Evolutionary conservation across 2,329 filamentous ascomycete genomes (phyloP), one percentile per base, ranked within the genome.

Genomic region (Mollisia scopiformis): DNA sequence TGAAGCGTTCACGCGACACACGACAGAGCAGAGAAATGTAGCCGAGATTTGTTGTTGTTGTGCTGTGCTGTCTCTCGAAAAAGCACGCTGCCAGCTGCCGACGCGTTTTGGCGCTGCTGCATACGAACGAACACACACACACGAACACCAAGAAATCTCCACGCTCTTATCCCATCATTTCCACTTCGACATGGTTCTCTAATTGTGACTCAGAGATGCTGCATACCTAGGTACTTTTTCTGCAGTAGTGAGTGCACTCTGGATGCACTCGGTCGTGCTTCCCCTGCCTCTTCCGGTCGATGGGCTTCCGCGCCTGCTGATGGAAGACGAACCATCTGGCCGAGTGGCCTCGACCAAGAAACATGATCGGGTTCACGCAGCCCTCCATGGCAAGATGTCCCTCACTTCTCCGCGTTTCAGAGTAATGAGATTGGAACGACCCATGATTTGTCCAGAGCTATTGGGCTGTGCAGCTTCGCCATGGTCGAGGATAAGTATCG

Each of bases 161-260:
- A 46, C 39, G 53, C 53, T 7, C 25, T 35, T 3, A 4, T 43
- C 27, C 6, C 35, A n/a, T n/a, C 19, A 6, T 41, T 6, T 27
- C 3, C 31, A 54, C 5, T 5, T 16, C 62, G 51, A 39, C 58
- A 63, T 57, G 58, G 53, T 41, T 67, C 66, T 69, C 66, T 69
- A 69, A 69, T 61, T 66, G 68, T 73, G 71, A 73, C 62, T 73
- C 71, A 73, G 62, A 68, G 66, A 62, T 58, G 59, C 69, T 70
- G 69, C 69, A 70, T 61, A 59, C 62, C 55, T 27, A 35, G n/a
- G n/a, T n/a, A n/a, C n/a, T n/a, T n/a, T n/a, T n/a, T n/a, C n/a
- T n/a, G n/a, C n/a, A n/a, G n/a, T n/a, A n/a, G n/a, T n/a, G n/a
- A n/a, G 11, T 56, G 54, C 54, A 56, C 13, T 28, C 52, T 43